A percentile compares a stretch with the other conserved stretches of the same genome.
phyloP scores from a whole-genome alignment of 306 rosid genomes.

The Prunus kanzakura region DNA sequence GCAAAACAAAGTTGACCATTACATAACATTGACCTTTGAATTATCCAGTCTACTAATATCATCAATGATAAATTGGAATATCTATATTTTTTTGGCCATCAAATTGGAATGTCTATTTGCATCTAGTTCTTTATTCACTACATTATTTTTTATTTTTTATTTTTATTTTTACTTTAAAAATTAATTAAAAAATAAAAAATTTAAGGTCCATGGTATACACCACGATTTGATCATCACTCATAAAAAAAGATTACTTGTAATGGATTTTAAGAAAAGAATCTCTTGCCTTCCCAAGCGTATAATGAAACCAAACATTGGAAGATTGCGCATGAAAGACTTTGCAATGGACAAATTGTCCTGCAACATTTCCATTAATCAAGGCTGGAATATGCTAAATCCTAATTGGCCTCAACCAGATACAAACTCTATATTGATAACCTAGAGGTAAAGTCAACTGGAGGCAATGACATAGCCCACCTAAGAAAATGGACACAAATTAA shows the following conservation, averaged over 20 bases:
- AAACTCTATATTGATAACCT: background rate
- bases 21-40: no score
- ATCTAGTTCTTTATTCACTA: no score
- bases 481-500: no score
- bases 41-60: no score
- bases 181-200: no score
- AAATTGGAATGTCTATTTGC: background rate
- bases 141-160: no score
- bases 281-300: background rate
- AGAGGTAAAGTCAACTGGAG: constrained; percentile 9
- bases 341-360: constrained; percentile 8
- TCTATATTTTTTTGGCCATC: background rate
- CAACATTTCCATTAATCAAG: constrained; percentile 37
- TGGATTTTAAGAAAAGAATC: background rate
- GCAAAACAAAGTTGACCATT: no score
- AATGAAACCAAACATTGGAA: constrained; percentile 2
- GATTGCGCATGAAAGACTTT: constrained; percentile 8
- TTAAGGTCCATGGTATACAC: no score
- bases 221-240: background rate
- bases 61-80: background rate
- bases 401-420: constrained; percentile 6
- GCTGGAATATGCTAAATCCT: constrained; percentile 49
- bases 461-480: constrained; percentile 12
- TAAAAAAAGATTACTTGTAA: background rate
- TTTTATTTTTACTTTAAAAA: no score